These are phyloP conservation scores for Lathyrus oleraceus DNA, from an alignment of 306 rosid genomes.

Conservation along the genomic window DNA sequence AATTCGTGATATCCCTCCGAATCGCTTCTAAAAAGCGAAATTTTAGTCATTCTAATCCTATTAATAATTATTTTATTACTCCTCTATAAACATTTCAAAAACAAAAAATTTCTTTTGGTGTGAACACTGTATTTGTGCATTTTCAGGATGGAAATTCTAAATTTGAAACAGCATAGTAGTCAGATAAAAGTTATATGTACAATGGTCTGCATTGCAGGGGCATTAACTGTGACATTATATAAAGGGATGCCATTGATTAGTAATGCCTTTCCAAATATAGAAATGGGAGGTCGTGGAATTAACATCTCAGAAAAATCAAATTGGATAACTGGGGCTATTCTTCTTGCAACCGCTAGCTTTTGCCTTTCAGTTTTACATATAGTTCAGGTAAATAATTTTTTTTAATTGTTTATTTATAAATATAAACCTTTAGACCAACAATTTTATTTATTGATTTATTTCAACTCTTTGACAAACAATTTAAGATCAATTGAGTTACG, in stretches of 20 bases:
- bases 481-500: too few species aligned
- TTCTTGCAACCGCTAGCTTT: slow-evolving; percentile 40
- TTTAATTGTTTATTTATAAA: too few species aligned
- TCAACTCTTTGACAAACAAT: too few species aligned
- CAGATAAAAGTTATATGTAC: slow-evolving; percentile 50
- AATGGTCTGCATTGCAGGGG: slow-evolving; percentile 45
- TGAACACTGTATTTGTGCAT: neutral
- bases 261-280: neutral
- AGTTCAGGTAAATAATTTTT: slow-evolving; percentile 36
- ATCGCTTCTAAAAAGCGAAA: too few species aligned
- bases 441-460: too few species aligned
- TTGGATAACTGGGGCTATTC: slow-evolving; percentile 50
- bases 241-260: slow-evolving; percentile 42
- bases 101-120: too few species aligned
- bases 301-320: slow-evolving; percentile 18
- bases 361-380: slow-evolving; percentile 34
- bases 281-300: neutral
- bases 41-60: too few species aligned
- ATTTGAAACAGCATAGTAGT: slow-evolving; percentile 42
- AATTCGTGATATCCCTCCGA: too few species aligned
- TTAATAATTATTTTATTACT: too few species aligned
- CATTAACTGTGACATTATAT: slow-evolving; percentile 48
- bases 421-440: too few species aligned
- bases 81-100: too few species aligned
- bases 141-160: slow-evolving; percentile 53